A percentile compares a stretch with the other conserved stretches of the same genome.
Evolutionary conservation across 768 basidiomycete genomes (phyloP).

Genomic region (Amanita pallidorosea): DNA sequence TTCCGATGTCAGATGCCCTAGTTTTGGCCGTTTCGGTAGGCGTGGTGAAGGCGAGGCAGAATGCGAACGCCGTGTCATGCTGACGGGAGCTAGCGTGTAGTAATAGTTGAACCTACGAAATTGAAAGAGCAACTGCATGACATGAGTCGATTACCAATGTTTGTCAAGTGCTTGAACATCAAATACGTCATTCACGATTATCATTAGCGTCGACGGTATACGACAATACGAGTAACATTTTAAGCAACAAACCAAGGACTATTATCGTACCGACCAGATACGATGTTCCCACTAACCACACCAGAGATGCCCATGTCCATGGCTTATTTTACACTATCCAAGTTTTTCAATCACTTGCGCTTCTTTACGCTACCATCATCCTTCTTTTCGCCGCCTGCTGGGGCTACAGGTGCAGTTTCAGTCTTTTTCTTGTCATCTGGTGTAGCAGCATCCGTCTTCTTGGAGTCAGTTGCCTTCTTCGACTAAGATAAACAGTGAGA

Average conservation of each 20-base stretch:
- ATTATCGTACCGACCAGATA: not conserved
- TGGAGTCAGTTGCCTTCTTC: conserved; percentile 21
- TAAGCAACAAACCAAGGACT: not conserved
- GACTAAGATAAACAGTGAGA: conserved; percentile 26
- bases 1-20: conserved; percentile 50
- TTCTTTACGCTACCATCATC: conserved; percentile 63
- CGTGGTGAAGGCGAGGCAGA: conserved; percentile 38
- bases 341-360: conserved; percentile 29
- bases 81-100: not conserved
- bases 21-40: conserved; percentile 41
- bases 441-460: conserved; percentile 65
- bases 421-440: conserved; percentile 58
- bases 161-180: not conserved
- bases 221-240: conserved; percentile 1
- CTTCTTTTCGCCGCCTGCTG: conserved; percentile 68
- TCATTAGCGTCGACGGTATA: not conserved
- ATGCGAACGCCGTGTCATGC: conserved; percentile 43
- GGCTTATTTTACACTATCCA: not conserved
- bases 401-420: conserved; percentile 54
- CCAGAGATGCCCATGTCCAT: not conserved
- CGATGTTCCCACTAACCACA: not conserved
- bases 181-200: conserved; percentile 1
- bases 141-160: not conserved
- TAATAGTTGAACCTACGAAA: not conserved
- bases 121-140: not conserved